phyloP scores from a whole-genome alignment of 2,329 filamentous ascomycete species.

The Aspergillus hortae region DNA sequence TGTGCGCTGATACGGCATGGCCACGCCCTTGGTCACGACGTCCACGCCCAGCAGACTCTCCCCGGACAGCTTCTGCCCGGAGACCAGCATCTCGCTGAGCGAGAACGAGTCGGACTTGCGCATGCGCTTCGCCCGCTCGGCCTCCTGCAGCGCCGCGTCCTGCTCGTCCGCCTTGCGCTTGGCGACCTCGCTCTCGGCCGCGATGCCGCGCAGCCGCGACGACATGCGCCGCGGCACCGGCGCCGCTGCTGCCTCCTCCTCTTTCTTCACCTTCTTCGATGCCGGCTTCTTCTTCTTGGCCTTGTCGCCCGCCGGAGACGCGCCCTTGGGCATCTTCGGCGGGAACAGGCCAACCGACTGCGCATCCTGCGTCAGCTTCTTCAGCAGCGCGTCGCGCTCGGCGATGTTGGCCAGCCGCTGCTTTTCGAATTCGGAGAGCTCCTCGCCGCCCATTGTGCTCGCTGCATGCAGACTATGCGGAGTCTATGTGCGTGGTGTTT shows the following conservation, averaged over 20 bases:
- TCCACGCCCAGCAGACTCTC: slow-evolving; percentile 62
- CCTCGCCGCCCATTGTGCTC: slow-evolving; percentile 36
- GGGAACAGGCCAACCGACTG: slow-evolving; percentile 66
- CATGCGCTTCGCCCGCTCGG: slow-evolving; percentile 59
- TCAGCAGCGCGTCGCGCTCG: slow-evolving; percentile 76
- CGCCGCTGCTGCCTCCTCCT: slow-evolving; percentile 56
- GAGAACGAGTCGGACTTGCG: slow-evolving; percentile 66
- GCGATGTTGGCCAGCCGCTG: slow-evolving; percentile 82
- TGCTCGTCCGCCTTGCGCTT: slow-evolving; percentile 68
- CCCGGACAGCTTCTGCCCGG: slow-evolving; percentile 68
- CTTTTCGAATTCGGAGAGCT: slow-evolving; percentile 81
- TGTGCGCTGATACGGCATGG: slow-evolving; percentile 76
- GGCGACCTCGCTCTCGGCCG: slow-evolving; percentile 64
- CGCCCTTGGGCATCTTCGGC: slow-evolving; percentile 49
- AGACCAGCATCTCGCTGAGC: slow-evolving; percentile 73
- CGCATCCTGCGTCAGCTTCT: slow-evolving; percentile 66
- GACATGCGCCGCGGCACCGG: slow-evolving; percentile 57
- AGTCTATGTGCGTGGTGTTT: background rate
- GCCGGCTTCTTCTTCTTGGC: slow-evolving; percentile 47
- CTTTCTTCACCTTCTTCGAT: slow-evolving; percentile 61
- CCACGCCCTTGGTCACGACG: slow-evolving; percentile 61
- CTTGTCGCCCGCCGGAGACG: slow-evolving; percentile 38
- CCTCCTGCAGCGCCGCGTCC: slow-evolving; percentile 53
- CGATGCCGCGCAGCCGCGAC: slow-evolving; percentile 59
- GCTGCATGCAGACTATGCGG: background rate